Evolutionary conservation across 257 asterid species (phyloP), one percentile per base, ranked within the genome.

Genomic region (Jaltomata sinuosa): DNA sequence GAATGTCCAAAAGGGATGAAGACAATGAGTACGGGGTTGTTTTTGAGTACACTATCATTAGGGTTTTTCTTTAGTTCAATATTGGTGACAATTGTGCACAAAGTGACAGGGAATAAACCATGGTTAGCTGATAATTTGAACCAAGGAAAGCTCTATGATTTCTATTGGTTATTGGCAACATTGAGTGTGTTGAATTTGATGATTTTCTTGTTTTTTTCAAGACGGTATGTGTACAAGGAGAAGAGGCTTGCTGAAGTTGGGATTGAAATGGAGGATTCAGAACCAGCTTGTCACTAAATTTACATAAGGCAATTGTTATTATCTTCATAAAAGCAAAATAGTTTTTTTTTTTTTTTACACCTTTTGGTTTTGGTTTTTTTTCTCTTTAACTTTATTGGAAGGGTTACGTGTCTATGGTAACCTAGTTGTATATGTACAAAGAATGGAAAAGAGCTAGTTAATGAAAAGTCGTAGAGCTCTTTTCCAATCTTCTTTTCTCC

Each of bases 1-100:
- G 98, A 94, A 49, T 96, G 97, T 7, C 99, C 99, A 0, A 92
- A 92, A 81, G 98, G 99, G 15, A 96, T 93, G 99, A 96, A 96
- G 64, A 93, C 99, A 0, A 94, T 96, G 91, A 93, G 98, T 84
- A 94, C 99, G 0, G 98, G 99, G 1, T 81, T 96, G 81, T 94
- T 96, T 54, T 42, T 96, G 49, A 96, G 98, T 34, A 94, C 98
- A 1, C 91, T 96, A 15, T 92, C 99, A 0, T 61, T 96, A 3
- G 98, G 98, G 59, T 93, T 90, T 50, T 94, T 92, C 42, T 86
- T 94, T 84, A 91, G 96, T 88, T 94, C 99, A 0, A 86, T 91
- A 8, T 82, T 95, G 89, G 99, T 95, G 21, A 45, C 87, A 0
- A 79, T 95, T 11, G 94, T 95, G 68, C 96, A 95, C 34, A 91